Conservation (phyloP, 345 rosid species). For the Bruguiera gymnorhiza region DNA sequence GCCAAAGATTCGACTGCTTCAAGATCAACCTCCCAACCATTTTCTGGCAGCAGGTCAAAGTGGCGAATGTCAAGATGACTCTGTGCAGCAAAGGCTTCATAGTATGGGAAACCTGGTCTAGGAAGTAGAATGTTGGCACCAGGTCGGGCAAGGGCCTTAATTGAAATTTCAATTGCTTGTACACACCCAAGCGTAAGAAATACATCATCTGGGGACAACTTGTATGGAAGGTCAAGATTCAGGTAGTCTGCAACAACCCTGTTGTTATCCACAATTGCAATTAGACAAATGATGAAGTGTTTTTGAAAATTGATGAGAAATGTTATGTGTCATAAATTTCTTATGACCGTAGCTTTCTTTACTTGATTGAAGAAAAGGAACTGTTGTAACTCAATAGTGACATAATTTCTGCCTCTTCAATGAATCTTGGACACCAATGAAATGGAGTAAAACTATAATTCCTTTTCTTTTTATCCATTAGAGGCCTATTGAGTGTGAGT, state of each 20-base stretch:
- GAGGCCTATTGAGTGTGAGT: too few species aligned
- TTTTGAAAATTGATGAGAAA: not conserved
- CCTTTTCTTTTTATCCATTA: too few species aligned
- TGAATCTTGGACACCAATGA: too few species aligned
- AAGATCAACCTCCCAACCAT: slow-evolving; percentile 62
- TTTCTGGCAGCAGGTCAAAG: slow-evolving; percentile 57
- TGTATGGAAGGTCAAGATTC: slow-evolving; percentile 42
- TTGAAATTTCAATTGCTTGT: slow-evolving; percentile 51
- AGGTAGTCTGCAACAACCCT: slow-evolving; percentile 57
- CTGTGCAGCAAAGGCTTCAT: slow-evolving; percentile 32
- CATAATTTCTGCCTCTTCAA: too few species aligned
- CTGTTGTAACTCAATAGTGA: too few species aligned
- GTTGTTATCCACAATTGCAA: slow-evolving; percentile 3
- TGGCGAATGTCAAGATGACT: slow-evolving; percentile 42
- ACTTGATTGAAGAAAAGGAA: too few species aligned
- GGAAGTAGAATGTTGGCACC: slow-evolving; percentile 53
- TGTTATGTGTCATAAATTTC: too few species aligned
- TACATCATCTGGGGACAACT: slow-evolving; percentile 50
- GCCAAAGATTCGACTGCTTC: slow-evolving; percentile 46
- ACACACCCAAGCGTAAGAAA: slow-evolving; percentile 48
- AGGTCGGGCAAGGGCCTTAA: slow-evolving; percentile 44
- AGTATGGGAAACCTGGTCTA: slow-evolving; percentile 43
- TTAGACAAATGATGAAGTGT: not conserved
- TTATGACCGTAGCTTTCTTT: too few species aligned
- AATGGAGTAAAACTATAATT: too few species aligned